A percentile compares a stretch with the other conserved stretches of the same genome.
Evolutionary conservation across 768 basidiomycete species (phyloP).

Genomic region (Hebeloma cylindrosporum): DNA sequence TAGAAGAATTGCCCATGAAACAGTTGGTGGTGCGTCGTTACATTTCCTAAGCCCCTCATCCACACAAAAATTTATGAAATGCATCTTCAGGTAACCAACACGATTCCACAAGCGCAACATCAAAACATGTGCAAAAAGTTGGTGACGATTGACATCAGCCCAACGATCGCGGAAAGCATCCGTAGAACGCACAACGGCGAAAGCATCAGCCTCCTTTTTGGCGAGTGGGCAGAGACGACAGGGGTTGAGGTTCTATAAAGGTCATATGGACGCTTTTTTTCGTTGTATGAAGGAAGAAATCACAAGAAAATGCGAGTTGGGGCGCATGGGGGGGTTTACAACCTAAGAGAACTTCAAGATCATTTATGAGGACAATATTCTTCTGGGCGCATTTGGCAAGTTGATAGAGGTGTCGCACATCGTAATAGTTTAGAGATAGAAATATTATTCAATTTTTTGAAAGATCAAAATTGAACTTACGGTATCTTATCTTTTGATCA

Average conservation of each 20-base stretch:
- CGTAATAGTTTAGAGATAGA: too few relatives aligned
- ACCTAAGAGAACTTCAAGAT: too few relatives aligned
- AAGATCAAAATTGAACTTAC: too few relatives aligned
- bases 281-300: too few relatives aligned
- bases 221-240: conserved; percentile 69
- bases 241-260: conserved; percentile 38
- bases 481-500: too few relatives aligned
- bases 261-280: neutral
- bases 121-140: conserved; percentile 67
- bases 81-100: conserved; percentile 82
- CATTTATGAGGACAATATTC: too few relatives aligned
- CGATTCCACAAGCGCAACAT: conserved; percentile 82
- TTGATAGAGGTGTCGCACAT: too few relatives aligned
- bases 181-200: conserved; percentile 93
- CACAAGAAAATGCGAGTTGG: too few relatives aligned
- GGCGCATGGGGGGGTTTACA: too few relatives aligned
- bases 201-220: conserved; percentile 86
- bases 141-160: conserved; percentile 85
- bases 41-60: neutral
- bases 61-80: neutral
- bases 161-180: conserved; percentile 94
- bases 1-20: conserved; percentile 75
- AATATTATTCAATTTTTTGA: too few relatives aligned
- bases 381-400: too few relatives aligned
- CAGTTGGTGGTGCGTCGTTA: conserved; percentile 72